Base-by-base conservation (phyloP, 192 early-diverging fungal species). In the Podila epigama region DNA sequence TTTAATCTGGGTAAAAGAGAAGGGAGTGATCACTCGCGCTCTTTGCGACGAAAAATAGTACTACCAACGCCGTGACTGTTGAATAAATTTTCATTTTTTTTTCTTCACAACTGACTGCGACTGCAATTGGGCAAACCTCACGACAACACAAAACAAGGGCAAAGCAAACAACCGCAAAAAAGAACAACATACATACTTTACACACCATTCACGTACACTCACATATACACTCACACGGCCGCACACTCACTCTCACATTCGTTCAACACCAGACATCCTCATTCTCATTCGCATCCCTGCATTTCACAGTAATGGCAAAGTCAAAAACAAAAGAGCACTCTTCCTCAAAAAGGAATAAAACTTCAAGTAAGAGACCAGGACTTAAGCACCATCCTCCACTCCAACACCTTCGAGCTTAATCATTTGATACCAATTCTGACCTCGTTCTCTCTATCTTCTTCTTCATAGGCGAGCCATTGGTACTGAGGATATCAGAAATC, bases 261-360 rank as follows among this genome's bases (percentile, higher is more conserved):
- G 16, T 20, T 22, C 25, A 18, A 48, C n/a, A 6, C 42, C 4
- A 44, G 18, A 20, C n/a, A 20, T 20, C 44, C 25, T 48, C n/a
- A 48, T 48, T 48, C 44, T 22, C n/a, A 48, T 48, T 48, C 44
- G 25, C 44, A 48, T 22, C 39, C 39, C 22, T 48, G 33, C 15
- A 11, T 37, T 4, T 20, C 3, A 62, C 44, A 66, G 28, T 58
- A 59, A 77, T 77, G 73, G 73, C 73, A 25, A 77, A 68, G 39
- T 53, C 61, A 68, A 64, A 63, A 34, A 58, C 39, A 10, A 50
- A 56, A 20, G 32, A 57, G 5, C 27, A n/a, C 18, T 15, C 13
- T 10, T 50, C 61, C 16, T 42, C 66, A 59, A 77, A 77, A 63
- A 60, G 73, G 16, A 35, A 53, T 22, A 51, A 53, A 13, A 28